A percentile compares a stretch with the other conserved stretches of the same genome.
Conservation (phyloP, 768 basidiomycete genomes). For the Suillus discolor region DNA sequence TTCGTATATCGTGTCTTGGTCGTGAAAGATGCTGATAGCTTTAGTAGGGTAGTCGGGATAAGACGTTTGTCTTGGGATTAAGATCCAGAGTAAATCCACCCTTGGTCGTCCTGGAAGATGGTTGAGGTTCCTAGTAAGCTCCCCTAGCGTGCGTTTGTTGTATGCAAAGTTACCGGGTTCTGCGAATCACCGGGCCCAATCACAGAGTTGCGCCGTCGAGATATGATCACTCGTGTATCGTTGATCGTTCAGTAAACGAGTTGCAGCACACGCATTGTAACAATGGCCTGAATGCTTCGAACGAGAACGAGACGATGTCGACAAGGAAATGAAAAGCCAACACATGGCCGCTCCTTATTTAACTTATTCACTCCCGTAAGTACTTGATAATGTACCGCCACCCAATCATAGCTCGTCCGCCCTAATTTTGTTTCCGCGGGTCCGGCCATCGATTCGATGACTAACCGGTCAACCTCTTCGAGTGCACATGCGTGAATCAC, state of each 20-base stretch:
- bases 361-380: neutral
- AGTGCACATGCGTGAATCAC: neutral
- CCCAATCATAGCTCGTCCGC: neutral
- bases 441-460: neutral
- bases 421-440: conserved; percentile 1
- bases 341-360: conserved; percentile 6
- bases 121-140: neutral
- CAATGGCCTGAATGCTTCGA: neutral
- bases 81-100: conserved; percentile 4
- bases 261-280: neutral
- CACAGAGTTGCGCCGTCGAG: no score
- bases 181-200: neutral
- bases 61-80: neutral
- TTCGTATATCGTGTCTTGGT: neutral
- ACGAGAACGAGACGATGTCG: neutral
- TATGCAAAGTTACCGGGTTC: neutral
- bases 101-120: neutral
- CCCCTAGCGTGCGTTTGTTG: neutral
- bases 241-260: neutral
- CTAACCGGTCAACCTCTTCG: neutral
- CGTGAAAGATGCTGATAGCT: neutral
- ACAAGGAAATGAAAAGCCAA: neutral
- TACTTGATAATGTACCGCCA: neutral
- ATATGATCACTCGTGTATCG: no score
- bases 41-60: neutral